A percentile compares a stretch with the other conserved stretches of the same genome.
Evolutionary conservation across 1,139 yeast species (phyloP).

Genomic region (Nadsonia starkeyi-henricii): DNA sequence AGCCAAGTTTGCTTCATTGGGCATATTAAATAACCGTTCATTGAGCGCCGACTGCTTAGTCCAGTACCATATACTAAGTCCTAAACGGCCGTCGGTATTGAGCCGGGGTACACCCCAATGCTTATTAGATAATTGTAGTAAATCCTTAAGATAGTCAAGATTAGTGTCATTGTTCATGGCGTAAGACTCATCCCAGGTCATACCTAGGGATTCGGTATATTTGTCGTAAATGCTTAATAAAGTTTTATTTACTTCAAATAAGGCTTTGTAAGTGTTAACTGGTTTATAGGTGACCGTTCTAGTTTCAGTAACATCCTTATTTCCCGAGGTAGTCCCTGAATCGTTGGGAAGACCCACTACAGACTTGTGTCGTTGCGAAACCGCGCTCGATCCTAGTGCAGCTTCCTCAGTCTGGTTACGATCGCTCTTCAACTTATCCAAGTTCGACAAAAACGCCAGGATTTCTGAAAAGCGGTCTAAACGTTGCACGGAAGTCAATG

Average conservation of each 20-base stretch:
- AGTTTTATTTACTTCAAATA: constrained; percentile 21
- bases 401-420: neutral
- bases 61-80: constrained; percentile 22
- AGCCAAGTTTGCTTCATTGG: neutral
- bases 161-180: constrained; percentile 1
- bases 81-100: constrained; percentile 19
- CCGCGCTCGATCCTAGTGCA: no score
- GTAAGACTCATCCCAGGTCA: constrained; percentile 2
- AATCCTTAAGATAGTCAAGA: constrained; percentile 3
- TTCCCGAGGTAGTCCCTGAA: neutral
- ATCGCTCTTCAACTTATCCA: constrained; percentile 16
- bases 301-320: neutral
- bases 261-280: constrained; percentile 22
- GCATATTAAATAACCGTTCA: constrained; percentile 1
- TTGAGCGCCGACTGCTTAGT: constrained; percentile 5
- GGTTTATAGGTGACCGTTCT: constrained; percentile 16
- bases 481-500: constrained; percentile 8
- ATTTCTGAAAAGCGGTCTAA: constrained; percentile 20
- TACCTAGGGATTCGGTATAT: constrained; percentile 1
- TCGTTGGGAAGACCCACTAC: neutral
- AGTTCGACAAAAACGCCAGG: constrained; percentile 19
- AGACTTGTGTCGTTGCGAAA: neutral
- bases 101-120: constrained; percentile 21
- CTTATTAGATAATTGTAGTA: constrained; percentile 3
- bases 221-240: constrained; percentile 14